Evolutionary conservation across 148 eudicot species (phyloP), one percentile per base, ranked within the genome.

Genomic region (Silene latifolia): DNA sequence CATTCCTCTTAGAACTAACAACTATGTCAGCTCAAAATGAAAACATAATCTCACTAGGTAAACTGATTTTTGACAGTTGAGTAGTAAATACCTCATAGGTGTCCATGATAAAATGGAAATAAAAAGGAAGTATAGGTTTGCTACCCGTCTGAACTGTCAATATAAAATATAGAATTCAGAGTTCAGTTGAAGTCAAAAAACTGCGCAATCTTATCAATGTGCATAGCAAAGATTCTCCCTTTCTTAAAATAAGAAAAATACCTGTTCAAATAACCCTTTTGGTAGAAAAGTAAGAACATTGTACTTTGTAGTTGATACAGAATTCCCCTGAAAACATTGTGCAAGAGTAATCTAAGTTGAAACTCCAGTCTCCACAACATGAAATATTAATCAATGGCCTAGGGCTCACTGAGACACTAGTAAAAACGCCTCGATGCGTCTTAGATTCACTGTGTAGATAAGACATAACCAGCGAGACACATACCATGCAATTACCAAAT

Each of bases 211-310:
- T 47, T 14, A 53, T 70, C 61, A 72, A 80, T 62, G 56, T 56
- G 75, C 7, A 73, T 7, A 25, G 62, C 42, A 13, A 14, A 19
- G 9, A 39, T 53, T 61, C 53, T 44, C 63, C 29, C 63, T 54
- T 61, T 17, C 46, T 18, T 35, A 51, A 23, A 25, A 27, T 71
- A 20, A 25, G 21, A 17, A 69, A 69, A 66, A 70, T 85, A 92
- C 97, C 94, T 92, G 97, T 82, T 92, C 97, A 84, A 88, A 92
- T 75, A 92, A 80, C 65, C 97, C 97, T 84, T 92, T 92, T 3
- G 97, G 97, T 61, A 92, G 79, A 80, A 92, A 92, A 17, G 92
- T 92, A 72, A 87, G 68, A 42, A 89, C 73, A 57, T 88, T 89
- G 83, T 92, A 92, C 86, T 92, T 92, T 9, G 97, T 92, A 15